Conservation (phyloP, 352 stramenopile genomes). For the Globisporangium spinosum region DNA sequence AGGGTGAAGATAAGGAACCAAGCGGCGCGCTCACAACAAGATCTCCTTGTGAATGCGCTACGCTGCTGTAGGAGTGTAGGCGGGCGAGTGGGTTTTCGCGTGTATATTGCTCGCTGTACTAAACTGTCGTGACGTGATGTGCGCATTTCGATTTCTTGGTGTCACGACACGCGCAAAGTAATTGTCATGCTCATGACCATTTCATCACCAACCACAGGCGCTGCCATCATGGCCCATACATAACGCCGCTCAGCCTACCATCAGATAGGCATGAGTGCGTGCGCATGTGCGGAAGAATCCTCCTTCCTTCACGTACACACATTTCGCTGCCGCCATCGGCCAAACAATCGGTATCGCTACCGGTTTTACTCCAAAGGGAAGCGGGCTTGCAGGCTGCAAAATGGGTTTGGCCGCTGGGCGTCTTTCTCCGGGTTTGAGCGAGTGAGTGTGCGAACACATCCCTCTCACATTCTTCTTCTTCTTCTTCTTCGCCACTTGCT, state of each 20-base stretch:
- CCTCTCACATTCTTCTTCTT: constrained; percentile 6
- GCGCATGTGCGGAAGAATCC: neutral
- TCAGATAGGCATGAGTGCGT: neutral
- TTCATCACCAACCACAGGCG: neutral
- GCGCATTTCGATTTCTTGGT: neutral
- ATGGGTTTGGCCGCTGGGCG: neutral
- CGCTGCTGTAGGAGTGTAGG: too few relatives aligned
- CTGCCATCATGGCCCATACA: too few relatives aligned
- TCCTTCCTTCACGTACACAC: neutral
- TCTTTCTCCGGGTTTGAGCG: constrained; percentile 11
- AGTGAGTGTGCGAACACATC: constrained; percentile 1
- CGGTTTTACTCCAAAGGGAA: constrained; percentile 14
- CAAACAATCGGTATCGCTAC: constrained; percentile 18
- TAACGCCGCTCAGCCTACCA: neutral
- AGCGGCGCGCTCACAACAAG: neutral
- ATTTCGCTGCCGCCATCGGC: neutral
- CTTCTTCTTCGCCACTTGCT: neutral
- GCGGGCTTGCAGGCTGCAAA: neutral
- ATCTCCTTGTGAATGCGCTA: neutral
- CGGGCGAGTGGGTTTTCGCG: neutral
- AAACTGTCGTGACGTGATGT: neutral
- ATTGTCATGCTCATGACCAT: neutral
- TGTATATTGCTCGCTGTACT: neutral
- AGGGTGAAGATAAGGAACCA: neutral
- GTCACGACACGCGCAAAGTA: neutral